Evolutionary conservation across 1,139 yeast genomes (phyloP).

Genomic region (Geotrichum candidum): DNA sequence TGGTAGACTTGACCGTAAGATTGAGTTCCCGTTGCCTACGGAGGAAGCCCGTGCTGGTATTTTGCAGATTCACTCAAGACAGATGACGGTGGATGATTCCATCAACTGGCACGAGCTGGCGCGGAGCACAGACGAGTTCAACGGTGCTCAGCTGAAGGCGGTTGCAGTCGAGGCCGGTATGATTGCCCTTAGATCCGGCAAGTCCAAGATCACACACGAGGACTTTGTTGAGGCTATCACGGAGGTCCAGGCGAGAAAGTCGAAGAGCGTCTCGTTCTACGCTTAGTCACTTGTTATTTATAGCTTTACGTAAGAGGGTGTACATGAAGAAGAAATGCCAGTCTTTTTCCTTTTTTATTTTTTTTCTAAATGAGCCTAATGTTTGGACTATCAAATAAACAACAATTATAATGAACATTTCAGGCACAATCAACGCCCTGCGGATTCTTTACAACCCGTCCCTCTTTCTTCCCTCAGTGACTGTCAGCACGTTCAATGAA

Average conservation of each 20-base stretch:
- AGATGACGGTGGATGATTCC: conserved; percentile 88
- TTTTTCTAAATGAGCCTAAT: background rate
- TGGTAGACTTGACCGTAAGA: conserved; percentile 95
- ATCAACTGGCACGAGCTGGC: conserved; percentile 98
- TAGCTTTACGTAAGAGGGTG: background rate
- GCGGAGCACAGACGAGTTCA: conserved; percentile 94
- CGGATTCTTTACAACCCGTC: conserved; percentile 58
- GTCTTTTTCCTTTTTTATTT: background rate
- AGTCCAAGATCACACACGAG: conserved; percentile 86
- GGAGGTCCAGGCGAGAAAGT: conserved; percentile 96
- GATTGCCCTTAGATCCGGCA: conserved; percentile 97
- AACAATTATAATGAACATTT: conserved; percentile 44
- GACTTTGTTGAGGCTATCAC: conserved; percentile 97
- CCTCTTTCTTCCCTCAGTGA: conserved; percentile 61
- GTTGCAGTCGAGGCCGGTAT: conserved; percentile 99
- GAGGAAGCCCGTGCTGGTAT: conserved; percentile 97
- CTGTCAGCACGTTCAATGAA: conserved; percentile 61
- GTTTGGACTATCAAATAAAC: background rate
- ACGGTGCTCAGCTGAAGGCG: conserved; percentile 97
- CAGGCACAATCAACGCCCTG: conserved; percentile 67
- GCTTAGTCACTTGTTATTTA: conserved; percentile 45
- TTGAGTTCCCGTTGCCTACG: conserved; percentile 94
- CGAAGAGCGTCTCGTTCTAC: conserved; percentile 90
- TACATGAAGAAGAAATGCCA: background rate
- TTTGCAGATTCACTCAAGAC: conserved; percentile 92